Conservation (phyloP, 2,329 filamentous ascomycete species). For the Pestalotiopsis sp. region DNA sequence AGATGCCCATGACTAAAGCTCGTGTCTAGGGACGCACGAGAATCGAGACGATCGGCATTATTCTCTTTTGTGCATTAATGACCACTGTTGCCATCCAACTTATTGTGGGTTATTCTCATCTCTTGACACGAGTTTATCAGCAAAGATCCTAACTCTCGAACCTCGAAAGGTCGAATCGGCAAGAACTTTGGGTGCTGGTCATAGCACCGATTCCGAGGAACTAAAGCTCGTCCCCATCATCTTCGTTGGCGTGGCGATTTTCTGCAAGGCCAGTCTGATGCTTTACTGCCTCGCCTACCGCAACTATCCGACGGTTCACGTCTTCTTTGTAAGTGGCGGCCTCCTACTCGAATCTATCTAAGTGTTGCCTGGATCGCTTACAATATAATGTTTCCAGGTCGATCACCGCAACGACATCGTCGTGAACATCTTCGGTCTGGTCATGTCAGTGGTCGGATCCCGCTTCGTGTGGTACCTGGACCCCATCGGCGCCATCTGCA, state of each 20-base stretch:
- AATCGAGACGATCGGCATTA: conserved; percentile 66
- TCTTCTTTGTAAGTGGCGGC: conserved; percentile 50
- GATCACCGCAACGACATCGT: conserved; percentile 60
- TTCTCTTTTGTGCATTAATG: conserved; percentile 69
- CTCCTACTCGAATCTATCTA: neutral
- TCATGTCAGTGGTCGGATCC: conserved; percentile 58
- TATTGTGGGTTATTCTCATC: conserved; percentile 44
- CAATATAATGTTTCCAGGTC: conserved; percentile 33
- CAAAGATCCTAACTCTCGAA: conserved; percentile 1
- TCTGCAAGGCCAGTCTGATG: conserved; percentile 54
- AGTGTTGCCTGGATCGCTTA: neutral
- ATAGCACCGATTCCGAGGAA: conserved; percentile 38
- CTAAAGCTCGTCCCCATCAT: conserved; percentile 57
- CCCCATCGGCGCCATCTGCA: conserved; percentile 61
- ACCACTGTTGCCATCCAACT: conserved; percentile 67
- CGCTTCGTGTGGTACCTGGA: conserved; percentile 62
- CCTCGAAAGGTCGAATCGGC: conserved; percentile 54
- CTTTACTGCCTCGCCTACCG: conserved; percentile 56
- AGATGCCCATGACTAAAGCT: conserved; percentile 5
- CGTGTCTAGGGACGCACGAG: conserved; percentile 53
- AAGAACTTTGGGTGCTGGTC: conserved; percentile 49
- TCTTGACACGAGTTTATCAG: neutral
- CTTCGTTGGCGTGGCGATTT: conserved; percentile 56
- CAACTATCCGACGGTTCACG: conserved; percentile 55
- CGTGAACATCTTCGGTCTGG: conserved; percentile 56